These are phyloP conservation scores for Clonostachys chloroleuca DNA, from an alignment of 2,329 filamentous ascomycete species.

Conservation along the genomic window DNA sequence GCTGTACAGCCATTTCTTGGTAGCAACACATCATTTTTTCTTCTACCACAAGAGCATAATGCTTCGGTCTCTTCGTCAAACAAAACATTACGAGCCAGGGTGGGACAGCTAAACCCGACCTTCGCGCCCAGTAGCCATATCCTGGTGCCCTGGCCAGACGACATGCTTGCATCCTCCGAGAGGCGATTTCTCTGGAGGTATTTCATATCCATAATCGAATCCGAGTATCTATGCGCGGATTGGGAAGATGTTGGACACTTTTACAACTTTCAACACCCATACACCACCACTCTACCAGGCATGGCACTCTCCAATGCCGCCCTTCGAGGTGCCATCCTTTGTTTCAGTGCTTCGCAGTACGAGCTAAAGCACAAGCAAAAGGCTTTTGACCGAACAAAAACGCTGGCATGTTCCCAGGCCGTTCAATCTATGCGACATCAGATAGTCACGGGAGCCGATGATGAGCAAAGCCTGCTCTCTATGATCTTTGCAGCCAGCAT, in stretches of 20 bases:
- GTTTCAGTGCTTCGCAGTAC: conserved; percentile 7
- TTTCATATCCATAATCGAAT: conserved; percentile 5
- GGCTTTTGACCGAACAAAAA: conserved; percentile 2
- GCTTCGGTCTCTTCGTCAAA: too few relatives aligned
- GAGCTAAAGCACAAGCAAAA: conserved; percentile 2
- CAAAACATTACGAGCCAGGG: neutral
- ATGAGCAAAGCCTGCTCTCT: conserved; percentile 4
- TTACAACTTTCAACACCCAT: conserved; percentile 9
- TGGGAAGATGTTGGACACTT: conserved; percentile 7
- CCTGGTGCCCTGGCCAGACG: conserved; percentile 9
- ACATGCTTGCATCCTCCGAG: conserved; percentile 8
- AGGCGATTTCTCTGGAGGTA: conserved; percentile 9
- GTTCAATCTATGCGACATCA: conserved; percentile 1
- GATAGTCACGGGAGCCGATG: neutral
- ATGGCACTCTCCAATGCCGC: conserved; percentile 7
- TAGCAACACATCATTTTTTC: too few relatives aligned
- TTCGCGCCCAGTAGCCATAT: conserved; percentile 3
- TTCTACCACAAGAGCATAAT: too few relatives aligned
- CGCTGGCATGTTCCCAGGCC: conserved; percentile 3
- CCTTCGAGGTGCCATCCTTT: conserved; percentile 5
- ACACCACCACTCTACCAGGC: conserved; percentile 5
- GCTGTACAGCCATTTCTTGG: neutral
- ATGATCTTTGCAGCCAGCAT: conserved; percentile 6
- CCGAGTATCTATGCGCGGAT: conserved; percentile 7
- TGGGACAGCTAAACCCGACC: neutral